These are phyloP conservation scores for Ogataea zsoltii DNA, from an alignment of 805 yeast species.

Conservation along the genomic window DNA sequence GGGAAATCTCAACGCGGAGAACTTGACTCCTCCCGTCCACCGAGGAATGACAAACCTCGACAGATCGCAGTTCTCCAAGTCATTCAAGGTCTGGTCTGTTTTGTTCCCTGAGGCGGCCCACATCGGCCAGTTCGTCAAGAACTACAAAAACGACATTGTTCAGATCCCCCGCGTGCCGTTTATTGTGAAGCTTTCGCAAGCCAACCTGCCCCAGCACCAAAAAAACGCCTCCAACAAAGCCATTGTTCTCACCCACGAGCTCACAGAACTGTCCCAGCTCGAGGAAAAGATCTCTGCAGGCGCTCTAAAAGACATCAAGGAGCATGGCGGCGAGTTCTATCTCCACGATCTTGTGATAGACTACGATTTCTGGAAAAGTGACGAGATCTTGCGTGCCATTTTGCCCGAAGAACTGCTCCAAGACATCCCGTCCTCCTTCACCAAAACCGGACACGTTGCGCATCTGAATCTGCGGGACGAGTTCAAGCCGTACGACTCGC, in stretches of 20 bases:
- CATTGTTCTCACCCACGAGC: constrained; percentile 59
- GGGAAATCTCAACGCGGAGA: constrained; percentile 10
- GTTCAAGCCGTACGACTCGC: constrained; percentile 73
- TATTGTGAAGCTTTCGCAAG: constrained; percentile 44
- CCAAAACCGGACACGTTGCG: constrained; percentile 94
- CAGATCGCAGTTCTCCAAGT: constrained; percentile 57
- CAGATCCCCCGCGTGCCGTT: constrained; percentile 71
- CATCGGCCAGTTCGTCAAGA: constrained; percentile 62
- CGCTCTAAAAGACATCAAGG: constrained; percentile 47
- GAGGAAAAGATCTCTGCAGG: constrained; percentile 39
- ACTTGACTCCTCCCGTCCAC: constrained; percentile 61
- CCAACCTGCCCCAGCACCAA: not conserved
- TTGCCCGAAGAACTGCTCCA: constrained; percentile 69
- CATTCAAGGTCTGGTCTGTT: constrained; percentile 66
- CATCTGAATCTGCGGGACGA: constrained; percentile 85
- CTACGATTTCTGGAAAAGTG: constrained; percentile 86
- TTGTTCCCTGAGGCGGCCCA: constrained; percentile 64
- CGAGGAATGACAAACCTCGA: constrained; percentile 67
- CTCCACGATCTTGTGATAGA: constrained; percentile 59
- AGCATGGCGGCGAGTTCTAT: constrained; percentile 45
- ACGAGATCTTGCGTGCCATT: constrained; percentile 76
- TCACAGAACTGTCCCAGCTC: constrained; percentile 41
- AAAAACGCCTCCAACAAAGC: constrained; percentile 42
- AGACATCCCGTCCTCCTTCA: constrained; percentile 87
- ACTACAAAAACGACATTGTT: constrained; percentile 59